Base-by-base conservation (phyloP, 495 filamentous ascomycete genomes). In the Haplographium delicatum region DNA sequence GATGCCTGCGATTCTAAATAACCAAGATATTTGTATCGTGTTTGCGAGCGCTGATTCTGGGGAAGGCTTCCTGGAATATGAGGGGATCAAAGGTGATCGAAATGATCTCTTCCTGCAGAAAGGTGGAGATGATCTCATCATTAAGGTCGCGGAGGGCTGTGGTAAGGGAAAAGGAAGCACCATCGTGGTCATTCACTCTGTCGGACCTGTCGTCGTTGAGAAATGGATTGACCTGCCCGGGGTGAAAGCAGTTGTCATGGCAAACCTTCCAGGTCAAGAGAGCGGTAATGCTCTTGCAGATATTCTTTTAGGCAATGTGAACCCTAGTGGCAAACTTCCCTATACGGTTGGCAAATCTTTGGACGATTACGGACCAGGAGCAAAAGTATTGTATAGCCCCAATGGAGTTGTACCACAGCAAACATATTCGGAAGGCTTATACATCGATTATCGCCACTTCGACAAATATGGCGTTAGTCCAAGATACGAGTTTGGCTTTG, bases 401-500 rank as follows among this genome's bases (percentile, higher is more conserved):
- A 88, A 90, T 53, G 81, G 73, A 10, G 61, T 83, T 6, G 70
- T 84, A 0, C 93, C 93, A 2, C 91, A 96, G 63, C 87, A 94
- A 58, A 81, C 86, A 59, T 93, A 96, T 55, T 71, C 70, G 3
- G 88, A 96, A 55, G 88, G 88, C 0, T 69, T 96, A 5, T 88
- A 88, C 57, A 81, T 94, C 59, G 91, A 96, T 64, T 95, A 97
- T 62, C 84, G 91, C 6, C 76, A 94, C 54, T 96, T 96, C 62
- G 93, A 97, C 71, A 84, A 82, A 55, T 53, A 76, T 27, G 62
- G 66, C 16, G 80, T 91, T 53, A 63, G 66, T 2, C 88, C 88
- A 0, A 79, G 82, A 5, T 91, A 77, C 59, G 81, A 85, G 57
- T 94, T 94, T 58, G 88, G 88, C 0, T 91, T 80, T 50, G 88